A percentile compares a stretch with the other conserved stretches of the same genome.
Conservation (phyloP, 495 filamentous ascomycete species). For the Aspergillus avenaceus region DNA sequence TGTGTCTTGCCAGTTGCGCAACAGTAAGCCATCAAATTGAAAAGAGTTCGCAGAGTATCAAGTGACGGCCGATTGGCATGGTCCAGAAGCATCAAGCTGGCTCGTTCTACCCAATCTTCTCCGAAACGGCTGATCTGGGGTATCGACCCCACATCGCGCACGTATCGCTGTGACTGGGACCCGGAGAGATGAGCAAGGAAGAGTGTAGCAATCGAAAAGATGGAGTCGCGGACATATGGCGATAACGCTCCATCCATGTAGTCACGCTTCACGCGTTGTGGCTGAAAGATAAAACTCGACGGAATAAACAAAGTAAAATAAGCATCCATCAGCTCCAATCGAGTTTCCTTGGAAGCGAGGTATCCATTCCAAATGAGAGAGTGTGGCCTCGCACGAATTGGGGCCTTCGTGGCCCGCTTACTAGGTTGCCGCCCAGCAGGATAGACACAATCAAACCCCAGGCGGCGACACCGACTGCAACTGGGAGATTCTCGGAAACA, state of each 20-base stretch:
- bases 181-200: neutral
- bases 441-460: conserved; percentile 1
- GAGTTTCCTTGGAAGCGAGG: neutral
- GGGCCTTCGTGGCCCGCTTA: neutral
- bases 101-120: neutral
- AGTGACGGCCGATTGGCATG: neutral
- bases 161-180: neutral
- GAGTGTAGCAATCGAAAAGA: neutral
- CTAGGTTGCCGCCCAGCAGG: neutral
- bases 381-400: neutral
- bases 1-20: neutral
- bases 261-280: neutral
- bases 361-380: neutral
- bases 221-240: neutral
- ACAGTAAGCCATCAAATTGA: neutral
- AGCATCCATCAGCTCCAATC: neutral
- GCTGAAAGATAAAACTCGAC: conserved; percentile 1
- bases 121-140: neutral
- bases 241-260: neutral
- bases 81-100: neutral
- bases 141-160: neutral
- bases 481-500: neutral
- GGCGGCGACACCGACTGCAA: neutral
- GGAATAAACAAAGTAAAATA: conserved; percentile 2
- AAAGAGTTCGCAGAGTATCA: neutral